These are phyloP conservation scores for Annulohypoxylon maeteangense DNA, from an alignment of 495 filamentous ascomycete species.

Conservation along the genomic window DNA sequence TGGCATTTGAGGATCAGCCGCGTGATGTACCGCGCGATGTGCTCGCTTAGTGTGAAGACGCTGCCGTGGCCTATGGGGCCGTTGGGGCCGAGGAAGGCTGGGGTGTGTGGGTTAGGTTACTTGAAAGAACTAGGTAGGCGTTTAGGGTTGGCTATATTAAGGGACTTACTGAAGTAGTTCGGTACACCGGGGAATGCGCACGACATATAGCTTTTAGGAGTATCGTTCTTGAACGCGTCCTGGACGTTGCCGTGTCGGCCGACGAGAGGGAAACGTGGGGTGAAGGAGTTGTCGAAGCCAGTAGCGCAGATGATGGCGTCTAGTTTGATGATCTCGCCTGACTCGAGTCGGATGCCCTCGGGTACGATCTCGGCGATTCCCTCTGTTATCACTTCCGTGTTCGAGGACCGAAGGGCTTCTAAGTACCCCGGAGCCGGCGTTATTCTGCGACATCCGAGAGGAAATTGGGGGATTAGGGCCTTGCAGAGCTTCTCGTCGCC, in stretches of 20 bases:
- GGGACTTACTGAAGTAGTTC: slow-evolving; percentile 60
- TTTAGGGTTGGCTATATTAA: not conserved
- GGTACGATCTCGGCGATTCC: slow-evolving; percentile 66
- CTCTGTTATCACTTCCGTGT: slow-evolving; percentile 68
- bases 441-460: slow-evolving; percentile 72
- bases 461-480: slow-evolving; percentile 71
- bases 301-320: slow-evolving; percentile 78
- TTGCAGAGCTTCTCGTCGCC: slow-evolving; percentile 53
- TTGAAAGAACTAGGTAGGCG: too few relatives aligned
- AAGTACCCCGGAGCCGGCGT: slow-evolving; percentile 78
- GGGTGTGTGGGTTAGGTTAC: slow-evolving; percentile 31
- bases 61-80: slow-evolving; percentile 61
- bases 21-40: slow-evolving; percentile 59
- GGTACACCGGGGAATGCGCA: slow-evolving; percentile 57
- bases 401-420: slow-evolving; percentile 67
- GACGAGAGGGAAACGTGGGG: slow-evolving; percentile 69
- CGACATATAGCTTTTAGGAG: slow-evolving; percentile 58
- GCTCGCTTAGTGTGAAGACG: slow-evolving; percentile 60
- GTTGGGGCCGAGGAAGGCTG: slow-evolving; percentile 61
- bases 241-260: slow-evolving; percentile 63
- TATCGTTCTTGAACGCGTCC: slow-evolving; percentile 50
- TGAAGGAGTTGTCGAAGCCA: slow-evolving; percentile 71
- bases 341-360: slow-evolving; percentile 67
- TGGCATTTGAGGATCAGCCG: slow-evolving; percentile 58
- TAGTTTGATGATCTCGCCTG: slow-evolving; percentile 64